phyloP scores from a whole-genome alignment of 306 rosid genomes.

The Rubus parviflorus region DNA sequence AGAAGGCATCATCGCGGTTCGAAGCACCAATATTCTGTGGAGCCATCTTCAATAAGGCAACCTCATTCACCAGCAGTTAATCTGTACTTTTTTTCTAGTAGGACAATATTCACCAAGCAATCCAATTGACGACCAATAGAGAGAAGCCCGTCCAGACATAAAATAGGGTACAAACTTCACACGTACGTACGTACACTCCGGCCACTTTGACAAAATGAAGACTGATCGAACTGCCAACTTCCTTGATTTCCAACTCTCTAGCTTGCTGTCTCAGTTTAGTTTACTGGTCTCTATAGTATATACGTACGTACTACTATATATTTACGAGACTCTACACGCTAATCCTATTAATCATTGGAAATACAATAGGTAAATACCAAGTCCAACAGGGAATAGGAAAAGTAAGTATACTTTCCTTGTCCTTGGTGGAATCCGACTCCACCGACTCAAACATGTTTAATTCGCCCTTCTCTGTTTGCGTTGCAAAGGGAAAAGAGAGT shows the following conservation, averaged over 20 bases:
- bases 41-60: slow-evolving; percentile 49
- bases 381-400: no score
- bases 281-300: no score
- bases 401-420: no score
- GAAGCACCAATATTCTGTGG: slow-evolving; percentile 79
- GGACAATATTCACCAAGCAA: slow-evolving; percentile 73
- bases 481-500: no score
- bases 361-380: no score
- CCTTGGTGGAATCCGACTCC: no score
- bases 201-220: slow-evolving; percentile 44
- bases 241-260: slow-evolving; percentile 8
- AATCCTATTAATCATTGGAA: no score
- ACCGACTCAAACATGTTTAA: no score
- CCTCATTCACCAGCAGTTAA: slow-evolving; percentile 21
- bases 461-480: no score
- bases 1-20: slow-evolving; percentile 86
- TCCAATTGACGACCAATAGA: slow-evolving; percentile 58
- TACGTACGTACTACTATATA: no score
- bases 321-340: no score
- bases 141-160: slow-evolving; percentile 67
- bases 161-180: slow-evolving; percentile 56
- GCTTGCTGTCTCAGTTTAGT: no score
- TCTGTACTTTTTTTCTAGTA: slow-evolving; percentile 55
- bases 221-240: slow-evolving; percentile 45
- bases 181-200: slow-evolving; percentile 15